phyloP scores from a whole-genome alignment of 805 yeast genomes.

The Candida gorgasii region DNA sequence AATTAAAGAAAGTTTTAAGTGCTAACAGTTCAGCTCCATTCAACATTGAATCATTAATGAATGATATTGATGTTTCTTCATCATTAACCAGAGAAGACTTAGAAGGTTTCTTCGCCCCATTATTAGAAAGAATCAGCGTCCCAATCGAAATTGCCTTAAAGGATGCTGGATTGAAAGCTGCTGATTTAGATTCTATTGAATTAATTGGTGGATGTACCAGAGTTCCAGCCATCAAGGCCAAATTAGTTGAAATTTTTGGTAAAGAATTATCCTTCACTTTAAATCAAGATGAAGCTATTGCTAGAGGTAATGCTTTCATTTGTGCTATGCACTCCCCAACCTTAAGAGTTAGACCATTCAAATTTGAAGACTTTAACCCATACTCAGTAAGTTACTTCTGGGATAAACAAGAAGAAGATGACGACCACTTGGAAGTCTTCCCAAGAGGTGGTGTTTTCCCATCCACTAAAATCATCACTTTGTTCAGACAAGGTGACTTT shows the following conservation, averaged over 20 bases:
- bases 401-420: slow-evolving; percentile 90
- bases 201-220: slow-evolving; percentile 98
- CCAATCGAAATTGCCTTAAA: slow-evolving; percentile 84
- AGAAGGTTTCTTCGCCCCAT: slow-evolving; percentile 84
- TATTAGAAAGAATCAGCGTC: slow-evolving; percentile 68
- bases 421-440: slow-evolving; percentile 90
- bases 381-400: slow-evolving; percentile 92
- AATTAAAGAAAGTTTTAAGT: slow-evolving; percentile 90
- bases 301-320: slow-evolving; percentile 98
- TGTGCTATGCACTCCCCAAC: slow-evolving; percentile 99
- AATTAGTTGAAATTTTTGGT: slow-evolving; percentile 76
- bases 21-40: slow-evolving; percentile 95
- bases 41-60: slow-evolving; percentile 94
- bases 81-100: slow-evolving; percentile 87
- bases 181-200: slow-evolving; percentile 87
- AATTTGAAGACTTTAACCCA: slow-evolving; percentile 92
- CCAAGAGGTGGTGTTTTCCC: slow-evolving; percentile 92
- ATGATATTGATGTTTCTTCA: slow-evolving; percentile 93
- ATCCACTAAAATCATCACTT: slow-evolving; percentile 90
- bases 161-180: slow-evolving; percentile 70
- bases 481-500: slow-evolving; percentile 90
- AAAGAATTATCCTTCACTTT: slow-evolving; percentile 88
- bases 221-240: slow-evolving; percentile 89
- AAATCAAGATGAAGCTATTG: slow-evolving; percentile 99
- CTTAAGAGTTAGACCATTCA: slow-evolving; percentile 97